Conservation (phyloP, 108 stramenopile genomes). For the Cyclotella sp. region DNA sequence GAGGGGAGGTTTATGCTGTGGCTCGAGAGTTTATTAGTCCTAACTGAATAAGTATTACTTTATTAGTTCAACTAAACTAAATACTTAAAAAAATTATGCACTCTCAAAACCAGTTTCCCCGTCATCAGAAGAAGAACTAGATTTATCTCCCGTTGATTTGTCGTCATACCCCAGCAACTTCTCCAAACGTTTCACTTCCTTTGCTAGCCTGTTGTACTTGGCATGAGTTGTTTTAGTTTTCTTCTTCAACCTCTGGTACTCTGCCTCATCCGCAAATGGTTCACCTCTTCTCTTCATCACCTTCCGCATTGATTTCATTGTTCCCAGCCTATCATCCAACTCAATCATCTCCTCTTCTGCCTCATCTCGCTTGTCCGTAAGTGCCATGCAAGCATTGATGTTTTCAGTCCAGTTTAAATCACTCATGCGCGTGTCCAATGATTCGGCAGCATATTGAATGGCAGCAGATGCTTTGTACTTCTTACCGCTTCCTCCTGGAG, state of each 20-base stretch:
- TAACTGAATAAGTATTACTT: too few relatives aligned
- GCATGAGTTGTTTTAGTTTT: not conserved
- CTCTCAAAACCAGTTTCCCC: too few relatives aligned
- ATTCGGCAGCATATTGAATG: not conserved
- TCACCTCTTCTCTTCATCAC: not conserved
- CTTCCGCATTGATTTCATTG: not conserved
- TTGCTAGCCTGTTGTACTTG: not conserved
- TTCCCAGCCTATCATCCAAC: not conserved
- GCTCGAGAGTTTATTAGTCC: slow-evolving; percentile 1
- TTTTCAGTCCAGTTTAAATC: not conserved
- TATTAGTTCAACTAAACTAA: too few relatives aligned
- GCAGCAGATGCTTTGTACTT: not conserved
- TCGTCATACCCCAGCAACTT: slow-evolving; percentile 4
- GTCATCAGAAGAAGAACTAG: too few relatives aligned
- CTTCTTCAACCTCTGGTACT: not conserved
- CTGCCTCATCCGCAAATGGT: not conserved
- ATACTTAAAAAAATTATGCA: too few relatives aligned
- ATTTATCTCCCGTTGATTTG: not conserved
- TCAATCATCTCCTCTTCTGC: not conserved
- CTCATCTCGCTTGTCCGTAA: not conserved
- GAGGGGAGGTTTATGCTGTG: not conserved
- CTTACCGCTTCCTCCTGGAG: not conserved
- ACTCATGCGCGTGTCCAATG: not conserved
- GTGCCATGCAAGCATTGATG: not conserved
- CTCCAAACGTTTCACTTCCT: not conserved